Evolutionary conservation across 2,329 filamentous ascomycete genomes (phyloP).

Genomic region (Elsinoe fawcettii): DNA sequence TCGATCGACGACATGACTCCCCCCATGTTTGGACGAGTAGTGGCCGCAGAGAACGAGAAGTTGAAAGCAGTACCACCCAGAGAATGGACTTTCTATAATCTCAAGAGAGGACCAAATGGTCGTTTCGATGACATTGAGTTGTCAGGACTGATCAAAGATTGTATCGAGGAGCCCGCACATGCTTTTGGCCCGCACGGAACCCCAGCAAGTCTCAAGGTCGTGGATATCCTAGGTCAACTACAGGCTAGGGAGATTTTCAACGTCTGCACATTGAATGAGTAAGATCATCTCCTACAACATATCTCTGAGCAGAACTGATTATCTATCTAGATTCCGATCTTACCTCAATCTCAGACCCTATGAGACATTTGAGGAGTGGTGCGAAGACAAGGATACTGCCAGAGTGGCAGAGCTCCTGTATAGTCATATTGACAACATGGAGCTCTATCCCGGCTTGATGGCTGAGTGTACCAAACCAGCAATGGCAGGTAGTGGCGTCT

Average conservation of each 20-base stretch:
- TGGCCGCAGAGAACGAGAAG: constrained; percentile 33
- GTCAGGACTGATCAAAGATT: constrained; percentile 39
- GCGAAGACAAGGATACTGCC: constrained; percentile 31
- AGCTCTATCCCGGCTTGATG: constrained; percentile 52
- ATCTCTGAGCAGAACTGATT: no score
- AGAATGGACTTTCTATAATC: constrained; percentile 38
- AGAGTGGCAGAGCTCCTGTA: constrained; percentile 40
- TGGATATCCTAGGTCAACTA: constrained; percentile 43
- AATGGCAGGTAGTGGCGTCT: constrained; percentile 41
- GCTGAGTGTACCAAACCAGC: constrained; percentile 49
- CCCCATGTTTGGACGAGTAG: constrained; percentile 37
- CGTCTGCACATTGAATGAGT: constrained; percentile 48
- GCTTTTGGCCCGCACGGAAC: constrained; percentile 45
- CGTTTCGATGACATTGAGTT: constrained; percentile 39
- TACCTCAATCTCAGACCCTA: constrained; percentile 34
- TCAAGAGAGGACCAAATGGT: constrained; percentile 36
- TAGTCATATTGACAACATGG: constrained; percentile 46
- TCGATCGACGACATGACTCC: constrained; percentile 38
- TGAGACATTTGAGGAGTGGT: constrained; percentile 31
- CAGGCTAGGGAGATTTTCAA: constrained; percentile 42
- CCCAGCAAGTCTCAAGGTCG: constrained; percentile 39
- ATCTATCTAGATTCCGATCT: constrained; percentile 30
- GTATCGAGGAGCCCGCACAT: constrained; percentile 43
- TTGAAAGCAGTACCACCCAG: constrained; percentile 28
- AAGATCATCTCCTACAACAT: no score